Base-by-base conservation (phyloP, 306 rosid species). In the Sphenostylis stenocarpa region DNA sequence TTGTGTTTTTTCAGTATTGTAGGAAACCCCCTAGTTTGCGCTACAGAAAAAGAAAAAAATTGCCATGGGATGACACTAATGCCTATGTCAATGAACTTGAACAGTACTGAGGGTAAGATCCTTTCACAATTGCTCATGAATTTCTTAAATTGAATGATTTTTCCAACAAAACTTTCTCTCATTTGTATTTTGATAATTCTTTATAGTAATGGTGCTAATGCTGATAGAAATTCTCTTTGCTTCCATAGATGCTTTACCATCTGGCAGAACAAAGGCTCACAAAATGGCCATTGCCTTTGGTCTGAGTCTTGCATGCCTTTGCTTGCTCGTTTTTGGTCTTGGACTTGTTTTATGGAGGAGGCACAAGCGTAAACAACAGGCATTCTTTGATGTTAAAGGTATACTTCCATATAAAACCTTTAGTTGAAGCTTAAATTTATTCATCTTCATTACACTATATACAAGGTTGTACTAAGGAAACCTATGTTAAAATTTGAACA, bases 61-160 rank as follows among this genome's bases (percentile, higher is more conserved):
- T 95, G 98, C 79, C 86, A 77, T 71, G 93, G 97, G 65, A 84
- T 82, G 73, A 84, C 89, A 75, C 84, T 84, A 44, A 86, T 90
- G 91, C 98, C 98, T 34, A 90, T 91, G 94, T 94, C 90, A 71
- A 90, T 92, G 97, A 89, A 90, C 85, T 80, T 92, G 76, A 92
- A 89, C 78, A 87, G 15, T 58, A 76, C 96, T 66, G 85, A 86
- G 68, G 19, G 98, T 94, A 84, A 41, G 83, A 34, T 2, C 28
- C 61, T 29, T 69, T 60, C 14, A 33, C 12, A 67, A 47, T 23
- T 56, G 29, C 68, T 43, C 19, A n/a, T 26, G 31, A 28, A 23
- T 56, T 15, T 20, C 52, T 19, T 15, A 72, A 72, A 28, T 64
- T 17, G 14, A 9, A 6, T 10, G 2, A n/a, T 53, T 52, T 49